Percentiles rank a stretch among this genome's conserved stretches.
phyloP scores from a whole-genome alignment of 495 filamentous ascomycete genomes.

The Staphylotrichum tortipilum region DNA sequence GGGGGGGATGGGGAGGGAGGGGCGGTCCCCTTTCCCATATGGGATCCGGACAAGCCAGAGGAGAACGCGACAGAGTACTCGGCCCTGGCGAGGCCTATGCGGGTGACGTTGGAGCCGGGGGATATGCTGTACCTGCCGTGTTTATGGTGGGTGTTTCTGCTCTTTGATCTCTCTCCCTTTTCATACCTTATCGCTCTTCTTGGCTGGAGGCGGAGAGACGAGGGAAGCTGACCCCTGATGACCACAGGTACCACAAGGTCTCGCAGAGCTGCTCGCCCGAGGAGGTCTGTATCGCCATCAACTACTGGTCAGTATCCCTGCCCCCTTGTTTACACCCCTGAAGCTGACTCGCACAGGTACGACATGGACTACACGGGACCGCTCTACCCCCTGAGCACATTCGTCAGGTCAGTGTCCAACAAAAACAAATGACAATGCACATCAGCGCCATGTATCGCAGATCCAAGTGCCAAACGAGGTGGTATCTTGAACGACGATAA shows the following conservation, averaged over 20 bases:
- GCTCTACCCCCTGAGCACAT: slow-evolving; percentile 47
- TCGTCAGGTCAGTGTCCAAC: slow-evolving; percentile 36
- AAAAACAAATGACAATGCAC: background rate
- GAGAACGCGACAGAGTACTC: slow-evolving; percentile 45
- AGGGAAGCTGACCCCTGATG: background rate
- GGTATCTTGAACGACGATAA: no score
- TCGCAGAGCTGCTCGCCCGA: slow-evolving; percentile 54
- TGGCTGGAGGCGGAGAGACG: background rate
- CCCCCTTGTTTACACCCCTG: background rate
- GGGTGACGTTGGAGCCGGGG: slow-evolving; percentile 55
- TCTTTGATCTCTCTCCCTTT: no score
- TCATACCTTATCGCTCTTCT: no score
- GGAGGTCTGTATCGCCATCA: slow-evolving; percentile 63
- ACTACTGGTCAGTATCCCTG: slow-evolving; percentile 57
- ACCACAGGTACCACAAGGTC: slow-evolving; percentile 52
- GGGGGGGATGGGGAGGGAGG: slow-evolving; percentile 20
- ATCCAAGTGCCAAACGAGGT: no score
- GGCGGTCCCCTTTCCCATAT: slow-evolving; percentile 53
- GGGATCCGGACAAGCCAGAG: slow-evolving; percentile 57
- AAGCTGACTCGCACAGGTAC: slow-evolving; percentile 39
- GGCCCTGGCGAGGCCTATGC: slow-evolving; percentile 43
- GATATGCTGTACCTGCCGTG: slow-evolving; percentile 76
- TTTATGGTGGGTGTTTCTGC: slow-evolving; percentile 48
- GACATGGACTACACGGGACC: slow-evolving; percentile 59
- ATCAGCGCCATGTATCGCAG: no score